Conservation (phyloP, 2,329 filamentous ascomycete genomes). For the Colletotrichum sp. region DNA sequence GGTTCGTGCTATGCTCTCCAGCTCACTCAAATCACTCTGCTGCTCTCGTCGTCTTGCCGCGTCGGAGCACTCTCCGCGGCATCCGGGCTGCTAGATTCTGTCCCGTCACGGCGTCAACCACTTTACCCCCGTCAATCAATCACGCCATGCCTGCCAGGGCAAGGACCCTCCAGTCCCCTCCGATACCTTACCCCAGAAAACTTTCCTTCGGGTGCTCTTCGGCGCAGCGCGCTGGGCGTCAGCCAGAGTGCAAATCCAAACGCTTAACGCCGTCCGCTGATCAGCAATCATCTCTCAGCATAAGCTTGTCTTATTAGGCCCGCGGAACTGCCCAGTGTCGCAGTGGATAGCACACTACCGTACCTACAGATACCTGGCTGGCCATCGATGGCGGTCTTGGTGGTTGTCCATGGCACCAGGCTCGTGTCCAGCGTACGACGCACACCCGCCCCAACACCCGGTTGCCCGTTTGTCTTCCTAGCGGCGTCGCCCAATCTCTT, state of each 20-base stretch:
- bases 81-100: background rate
- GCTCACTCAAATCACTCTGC: background rate
- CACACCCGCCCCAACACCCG: background rate
- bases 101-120: background rate
- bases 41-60: background rate
- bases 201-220: background rate
- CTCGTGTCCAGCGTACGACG: background rate
- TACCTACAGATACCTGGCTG: background rate
- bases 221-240: background rate
- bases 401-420: background rate
- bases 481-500: constrained; percentile 23
- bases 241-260: background rate
- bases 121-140: constrained; percentile 2
- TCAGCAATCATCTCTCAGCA: background rate
- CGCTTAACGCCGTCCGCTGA: background rate
- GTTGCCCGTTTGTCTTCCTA: constrained; percentile 13
- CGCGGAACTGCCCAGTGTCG: background rate
- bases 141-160: constrained; percentile 3
- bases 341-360: background rate
- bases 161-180: background rate
- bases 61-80: background rate
- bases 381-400: background rate
- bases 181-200: constrained; percentile 13
- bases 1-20: background rate
- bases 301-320: background rate